phyloP scores from a whole-genome alignment of 495 filamentous ascomycete genomes.

The Hypoxylon perforatum region DNA sequence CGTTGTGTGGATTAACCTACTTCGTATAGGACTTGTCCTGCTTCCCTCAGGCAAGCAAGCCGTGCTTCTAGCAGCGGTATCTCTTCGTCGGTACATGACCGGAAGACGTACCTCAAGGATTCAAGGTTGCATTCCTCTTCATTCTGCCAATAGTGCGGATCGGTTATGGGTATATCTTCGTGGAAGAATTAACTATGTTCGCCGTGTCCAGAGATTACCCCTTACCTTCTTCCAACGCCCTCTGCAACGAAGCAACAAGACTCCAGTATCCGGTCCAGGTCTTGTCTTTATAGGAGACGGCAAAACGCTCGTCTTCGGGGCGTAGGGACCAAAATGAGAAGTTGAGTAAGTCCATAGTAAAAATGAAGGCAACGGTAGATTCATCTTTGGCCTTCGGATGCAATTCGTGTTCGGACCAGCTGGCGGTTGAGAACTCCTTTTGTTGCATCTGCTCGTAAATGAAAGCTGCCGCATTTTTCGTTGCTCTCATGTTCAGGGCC shows the following conservation, averaged over 20 bases:
- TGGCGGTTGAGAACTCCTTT: conserved; percentile 82
- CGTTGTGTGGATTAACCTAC: conserved; percentile 61
- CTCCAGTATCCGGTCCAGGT: conserved; percentile 97
- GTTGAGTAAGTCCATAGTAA: conserved; percentile 95
- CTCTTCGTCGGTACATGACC: conserved; percentile 84
- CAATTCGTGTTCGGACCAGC: conserved; percentile 90
- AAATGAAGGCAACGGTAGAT: conserved; percentile 87
- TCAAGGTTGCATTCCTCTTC: conserved; percentile 81
- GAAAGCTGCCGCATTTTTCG: conserved; percentile 79
- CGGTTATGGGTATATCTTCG: conserved; percentile 87
- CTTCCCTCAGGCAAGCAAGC: conserved; percentile 82
- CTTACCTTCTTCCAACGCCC: conserved; percentile 89
- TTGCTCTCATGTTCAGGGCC: conserved; percentile 78
- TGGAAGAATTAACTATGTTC: conserved; percentile 36
- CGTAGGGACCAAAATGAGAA: conserved; percentile 94
- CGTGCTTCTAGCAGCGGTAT: conserved; percentile 87
- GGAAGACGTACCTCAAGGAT: conserved; percentile 79
- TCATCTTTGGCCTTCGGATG: conserved; percentile 85
- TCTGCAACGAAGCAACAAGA: conserved; percentile 83
- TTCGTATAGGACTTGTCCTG: conserved; percentile 83
- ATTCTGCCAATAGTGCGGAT: conserved; percentile 85
- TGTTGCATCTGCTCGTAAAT: conserved; percentile 85
- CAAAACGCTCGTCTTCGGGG: conserved; percentile 72
- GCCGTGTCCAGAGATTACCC: conserved; percentile 14
- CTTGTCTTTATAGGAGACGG: conserved; percentile 81